Percentiles rank a stretch among this genome's conserved stretches.
Evolutionary conservation across 257 asterid species (phyloP).

Genomic region (Solanum peruvianum): DNA sequence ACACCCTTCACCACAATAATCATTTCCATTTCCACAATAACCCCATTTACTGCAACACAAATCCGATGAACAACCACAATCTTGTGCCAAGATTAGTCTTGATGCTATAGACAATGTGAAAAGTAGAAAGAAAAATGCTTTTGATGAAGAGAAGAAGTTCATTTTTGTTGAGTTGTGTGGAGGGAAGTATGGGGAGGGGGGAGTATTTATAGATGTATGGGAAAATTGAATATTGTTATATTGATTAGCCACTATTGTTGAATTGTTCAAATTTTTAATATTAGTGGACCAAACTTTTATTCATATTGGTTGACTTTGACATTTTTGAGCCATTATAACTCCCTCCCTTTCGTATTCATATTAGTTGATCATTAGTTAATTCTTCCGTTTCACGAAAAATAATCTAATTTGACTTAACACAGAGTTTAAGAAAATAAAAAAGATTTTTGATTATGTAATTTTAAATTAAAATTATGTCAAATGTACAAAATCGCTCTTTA

Average conservation of each 20-base stretch:
- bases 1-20: constrained; percentile 40
- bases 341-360: too few relatives aligned
- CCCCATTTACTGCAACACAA: constrained; percentile 32
- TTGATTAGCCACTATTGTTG: background rate
- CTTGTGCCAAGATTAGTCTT: background rate
- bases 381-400: too few relatives aligned
- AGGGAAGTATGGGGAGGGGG: background rate
- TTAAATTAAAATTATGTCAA: too few relatives aligned
- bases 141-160: background rate
- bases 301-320: background rate
- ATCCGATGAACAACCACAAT: constrained; percentile 6
- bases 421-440: too few relatives aligned
- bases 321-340: too few relatives aligned
- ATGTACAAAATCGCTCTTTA: accelerated
- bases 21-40: constrained; percentile 24
- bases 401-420: too few relatives aligned
- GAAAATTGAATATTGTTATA: background rate
- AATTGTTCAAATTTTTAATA: background rate
- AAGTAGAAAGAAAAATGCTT: background rate
- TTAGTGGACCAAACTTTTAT: background rate
- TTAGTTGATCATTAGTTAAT: too few relatives aligned
- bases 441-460: too few relatives aligned
- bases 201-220: background rate
- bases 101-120: background rate
- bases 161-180: background rate